Percentiles rank a stretch among this genome's conserved stretches.
These are phyloP conservation scores for Ploettnerulaceae sp. DNA, from an alignment of 2,329 filamentous ascomycete genomes.

Conservation along the genomic window DNA sequence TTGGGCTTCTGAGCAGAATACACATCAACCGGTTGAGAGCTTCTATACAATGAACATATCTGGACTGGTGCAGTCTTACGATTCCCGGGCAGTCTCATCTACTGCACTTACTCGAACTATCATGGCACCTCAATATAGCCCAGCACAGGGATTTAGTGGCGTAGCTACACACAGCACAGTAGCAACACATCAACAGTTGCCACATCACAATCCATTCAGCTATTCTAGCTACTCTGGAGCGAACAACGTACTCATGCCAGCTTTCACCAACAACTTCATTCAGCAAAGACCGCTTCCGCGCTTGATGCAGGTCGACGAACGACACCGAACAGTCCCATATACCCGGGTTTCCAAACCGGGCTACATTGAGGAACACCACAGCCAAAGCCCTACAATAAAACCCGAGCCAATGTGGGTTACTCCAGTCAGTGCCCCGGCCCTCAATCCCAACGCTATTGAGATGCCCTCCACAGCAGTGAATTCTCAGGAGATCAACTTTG, in stretches of 20 bases:
- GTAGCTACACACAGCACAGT: constrained; percentile 41
- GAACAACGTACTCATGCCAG: constrained; percentile 29
- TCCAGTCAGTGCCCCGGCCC: constrained; percentile 20
- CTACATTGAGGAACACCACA: constrained; percentile 31
- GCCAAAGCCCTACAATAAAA: constrained; percentile 36
- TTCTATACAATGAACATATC: constrained; percentile 41
- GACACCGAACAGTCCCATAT: constrained; percentile 26
- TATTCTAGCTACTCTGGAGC: constrained; percentile 37
- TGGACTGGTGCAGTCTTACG: constrained; percentile 44
- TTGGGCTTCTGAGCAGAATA: constrained; percentile 45
- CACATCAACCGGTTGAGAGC: constrained; percentile 22
- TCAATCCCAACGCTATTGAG: constrained; percentile 15
- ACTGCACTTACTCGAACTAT: constrained; percentile 41
- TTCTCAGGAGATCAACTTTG: constrained; percentile 52
- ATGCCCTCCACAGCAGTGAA: constrained; percentile 8
- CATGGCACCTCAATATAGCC: constrained; percentile 45
- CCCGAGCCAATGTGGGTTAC: constrained; percentile 30
- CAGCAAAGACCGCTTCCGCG: constrained; percentile 32
- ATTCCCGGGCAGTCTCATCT: constrained; percentile 37
- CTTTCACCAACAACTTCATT: constrained; percentile 28
- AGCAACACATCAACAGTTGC: constrained; percentile 35
- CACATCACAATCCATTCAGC: constrained; percentile 39
- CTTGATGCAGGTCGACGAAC: constrained; percentile 25
- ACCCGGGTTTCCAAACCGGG: constrained; percentile 34
- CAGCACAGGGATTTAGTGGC: constrained; percentile 42